Conservation (phyloP, 352 stramenopile genomes). For the Phytophthora megakarya region DNA sequence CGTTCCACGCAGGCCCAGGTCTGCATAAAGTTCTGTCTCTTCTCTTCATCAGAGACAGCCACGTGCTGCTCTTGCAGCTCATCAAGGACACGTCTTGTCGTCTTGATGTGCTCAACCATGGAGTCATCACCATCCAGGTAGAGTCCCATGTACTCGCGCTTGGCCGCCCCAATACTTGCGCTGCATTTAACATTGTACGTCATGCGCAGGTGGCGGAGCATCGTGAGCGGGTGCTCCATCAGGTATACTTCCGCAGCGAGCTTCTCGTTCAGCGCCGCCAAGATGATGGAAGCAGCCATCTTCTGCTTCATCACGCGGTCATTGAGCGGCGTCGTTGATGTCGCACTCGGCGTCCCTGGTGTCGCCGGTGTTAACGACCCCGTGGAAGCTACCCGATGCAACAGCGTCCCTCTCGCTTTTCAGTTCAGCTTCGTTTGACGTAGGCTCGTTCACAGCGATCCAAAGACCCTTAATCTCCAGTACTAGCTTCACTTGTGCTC, state of each 20-base stretch:
- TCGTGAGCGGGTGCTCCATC: slow-evolving; percentile 8
- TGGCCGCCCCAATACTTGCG: slow-evolving; percentile 4
- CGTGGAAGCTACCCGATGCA: too few species aligned
- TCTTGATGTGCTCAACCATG: slow-evolving; percentile 16
- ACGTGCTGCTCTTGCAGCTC: slow-evolving; percentile 14
- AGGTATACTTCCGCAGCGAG: slow-evolving; percentile 10
- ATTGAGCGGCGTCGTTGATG: background rate
- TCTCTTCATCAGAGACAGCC: slow-evolving; percentile 1
- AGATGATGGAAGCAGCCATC: slow-evolving; percentile 3
- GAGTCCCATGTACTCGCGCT: slow-evolving; percentile 10
- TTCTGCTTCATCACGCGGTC: slow-evolving; percentile 7
- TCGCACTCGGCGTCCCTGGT: too few species aligned
- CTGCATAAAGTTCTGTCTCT: slow-evolving; percentile 17
- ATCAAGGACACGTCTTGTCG: slow-evolving; percentile 9
- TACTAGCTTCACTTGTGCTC: background rate
- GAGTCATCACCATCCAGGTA: background rate
- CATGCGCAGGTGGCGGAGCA: slow-evolving; percentile 6
- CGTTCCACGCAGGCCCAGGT: slow-evolving; percentile 14
- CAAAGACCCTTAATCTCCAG: slow-evolving; percentile 7
- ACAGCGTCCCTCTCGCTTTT: too few species aligned
- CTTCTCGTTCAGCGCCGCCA: slow-evolving; percentile 8
- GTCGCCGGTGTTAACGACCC: too few species aligned
- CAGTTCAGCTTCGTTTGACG: too few species aligned
- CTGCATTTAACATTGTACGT: slow-evolving; percentile 17
- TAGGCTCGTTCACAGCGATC: background rate